Evolutionary conservation across 306 rosid genomes (phyloP).

Genomic region (Fragaria ananassa): DNA sequence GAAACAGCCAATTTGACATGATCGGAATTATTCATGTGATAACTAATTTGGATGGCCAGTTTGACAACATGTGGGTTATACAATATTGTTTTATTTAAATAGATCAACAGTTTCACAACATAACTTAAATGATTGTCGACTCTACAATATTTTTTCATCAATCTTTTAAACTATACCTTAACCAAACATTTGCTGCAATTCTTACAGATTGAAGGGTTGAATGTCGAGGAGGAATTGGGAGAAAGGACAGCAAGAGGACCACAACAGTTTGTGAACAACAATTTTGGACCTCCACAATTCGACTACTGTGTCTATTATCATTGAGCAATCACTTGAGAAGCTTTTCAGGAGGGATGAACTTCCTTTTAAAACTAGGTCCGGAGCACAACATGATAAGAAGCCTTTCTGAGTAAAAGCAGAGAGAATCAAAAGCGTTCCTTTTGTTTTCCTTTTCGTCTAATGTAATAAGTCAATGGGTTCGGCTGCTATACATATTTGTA

Average conservation of each 20-base stretch:
- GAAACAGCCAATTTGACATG: neutral
- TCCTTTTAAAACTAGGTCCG: slow-evolving; percentile 16
- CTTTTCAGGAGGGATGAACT: slow-evolving; percentile 5
- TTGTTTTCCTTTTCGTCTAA: neutral
- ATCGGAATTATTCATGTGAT: too few species aligned
- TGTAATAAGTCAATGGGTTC: too few species aligned
- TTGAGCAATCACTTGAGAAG: neutral
- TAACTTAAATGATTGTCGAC: too few species aligned
- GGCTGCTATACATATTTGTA: too few species aligned
- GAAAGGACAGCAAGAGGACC: slow-evolving; percentile 32
- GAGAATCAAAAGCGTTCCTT: neutral
- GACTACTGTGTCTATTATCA: slow-evolving; percentile 46
- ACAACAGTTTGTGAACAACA: slow-evolving; percentile 33
- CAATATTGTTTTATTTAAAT: too few species aligned
- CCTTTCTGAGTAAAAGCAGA: slow-evolving; percentile 24
- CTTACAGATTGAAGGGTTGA: slow-evolving; percentile 50
- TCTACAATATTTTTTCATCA: neutral
- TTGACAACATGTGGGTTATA: neutral
- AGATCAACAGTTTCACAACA: too few species aligned
- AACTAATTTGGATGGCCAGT: too few species aligned
- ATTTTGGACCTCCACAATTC: slow-evolving; percentile 41
- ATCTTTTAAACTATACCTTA: neutral
- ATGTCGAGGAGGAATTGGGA: slow-evolving; percentile 44
- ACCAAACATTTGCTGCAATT: neutral
- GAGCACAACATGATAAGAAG: slow-evolving; percentile 23